Evolutionary conservation across 1,284 basidiomycete genomes (phyloP).

Genomic region (Naganishia albida): DNA sequence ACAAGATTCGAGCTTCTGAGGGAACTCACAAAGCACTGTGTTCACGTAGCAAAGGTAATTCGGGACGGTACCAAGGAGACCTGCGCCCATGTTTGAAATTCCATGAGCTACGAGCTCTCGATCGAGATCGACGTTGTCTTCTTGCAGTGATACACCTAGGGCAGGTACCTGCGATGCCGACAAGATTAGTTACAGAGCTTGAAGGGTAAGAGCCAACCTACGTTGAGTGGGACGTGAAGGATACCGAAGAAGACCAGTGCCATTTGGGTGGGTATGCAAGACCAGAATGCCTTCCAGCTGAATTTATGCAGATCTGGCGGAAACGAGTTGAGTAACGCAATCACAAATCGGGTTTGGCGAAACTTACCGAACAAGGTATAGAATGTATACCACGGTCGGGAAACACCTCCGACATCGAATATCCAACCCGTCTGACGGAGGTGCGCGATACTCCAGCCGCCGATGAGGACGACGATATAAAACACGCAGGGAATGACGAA

Average conservation of each 20-base stretch:
- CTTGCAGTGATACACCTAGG: constrained; percentile 86
- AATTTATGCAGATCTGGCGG: constrained; percentile 64
- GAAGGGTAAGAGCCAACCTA: constrained; percentile 32
- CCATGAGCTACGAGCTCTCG: constrained; percentile 92
- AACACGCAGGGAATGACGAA: constrained; percentile 79
- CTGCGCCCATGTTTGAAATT: constrained; percentile 82
- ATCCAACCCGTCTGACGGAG: constrained; percentile 78
- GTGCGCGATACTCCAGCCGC: constrained; percentile 63
- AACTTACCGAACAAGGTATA: constrained; percentile 71
- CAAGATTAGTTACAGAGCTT: not conserved
- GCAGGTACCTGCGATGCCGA: constrained; percentile 65
- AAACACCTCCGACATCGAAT: constrained; percentile 71
- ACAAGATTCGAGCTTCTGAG: constrained; percentile 7
- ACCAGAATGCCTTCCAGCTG: constrained; percentile 67
- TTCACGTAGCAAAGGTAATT: constrained; percentile 72
- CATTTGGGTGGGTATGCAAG: constrained; percentile 65
- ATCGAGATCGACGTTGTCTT: constrained; percentile 87
- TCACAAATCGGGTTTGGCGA: not conserved
- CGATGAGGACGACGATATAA: constrained; percentile 73
- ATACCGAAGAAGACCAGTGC: constrained; percentile 60
- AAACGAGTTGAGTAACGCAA: not conserved
- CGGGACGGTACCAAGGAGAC: constrained; percentile 69
- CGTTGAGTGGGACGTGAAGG: constrained; percentile 88
- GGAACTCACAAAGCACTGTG: constrained; percentile 68
- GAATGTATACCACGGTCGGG: constrained; percentile 77